Evolutionary conservation across 2,329 filamentous ascomycete species (phyloP), one percentile per base, ranked within the genome.

Genomic region (Diplodia corticola): DNA sequence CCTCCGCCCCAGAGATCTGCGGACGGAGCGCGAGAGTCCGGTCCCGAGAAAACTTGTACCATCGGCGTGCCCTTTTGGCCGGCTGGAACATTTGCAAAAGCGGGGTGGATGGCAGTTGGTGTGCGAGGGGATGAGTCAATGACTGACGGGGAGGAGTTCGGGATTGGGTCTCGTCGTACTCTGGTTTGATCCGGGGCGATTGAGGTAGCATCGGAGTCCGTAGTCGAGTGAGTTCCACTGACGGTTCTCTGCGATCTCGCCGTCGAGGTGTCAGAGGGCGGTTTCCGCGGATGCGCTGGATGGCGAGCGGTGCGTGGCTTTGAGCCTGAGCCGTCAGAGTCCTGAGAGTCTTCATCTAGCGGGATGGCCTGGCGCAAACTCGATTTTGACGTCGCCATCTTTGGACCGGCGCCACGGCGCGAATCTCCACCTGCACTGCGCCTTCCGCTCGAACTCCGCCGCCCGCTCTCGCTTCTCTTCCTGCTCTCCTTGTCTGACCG

Each of bases 181-280:
- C 68, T 68, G 51, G 76, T 78, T 17, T 75, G 72, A 40, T 81
- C 78, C 44, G 78, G 79, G 22, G 77, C 71, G 70, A 82, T 74
- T 0, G 81, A 81, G 6, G 81, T 83, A 20, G 79, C 78, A 57
- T 82, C 78, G 1, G 81, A 82, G 67, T 82, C 81, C 20, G 79
- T 71, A 12, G 74, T 79, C 12, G 77, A 76, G 65, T 70, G 74
- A 4, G 80, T 80, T 26, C 81, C 68, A 30, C 75, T 79, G 0
- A 80, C 81, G 12, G 74, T 72, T 22, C 75, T 74, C 55, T 77
- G 76, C 12, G 77, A 78, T 33, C 71, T 72, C 20, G 75, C 77
- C 48, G 69, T 67, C 44, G 68, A 67, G 57, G 57, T 70, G 10
- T 65, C 50, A 3, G 63, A 65, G 2, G 44, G 53, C 15, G 53